phyloP scores from a whole-genome alignment of 1,139 yeast species.

The Zygosaccharomyces pseudobailii region DNA sequence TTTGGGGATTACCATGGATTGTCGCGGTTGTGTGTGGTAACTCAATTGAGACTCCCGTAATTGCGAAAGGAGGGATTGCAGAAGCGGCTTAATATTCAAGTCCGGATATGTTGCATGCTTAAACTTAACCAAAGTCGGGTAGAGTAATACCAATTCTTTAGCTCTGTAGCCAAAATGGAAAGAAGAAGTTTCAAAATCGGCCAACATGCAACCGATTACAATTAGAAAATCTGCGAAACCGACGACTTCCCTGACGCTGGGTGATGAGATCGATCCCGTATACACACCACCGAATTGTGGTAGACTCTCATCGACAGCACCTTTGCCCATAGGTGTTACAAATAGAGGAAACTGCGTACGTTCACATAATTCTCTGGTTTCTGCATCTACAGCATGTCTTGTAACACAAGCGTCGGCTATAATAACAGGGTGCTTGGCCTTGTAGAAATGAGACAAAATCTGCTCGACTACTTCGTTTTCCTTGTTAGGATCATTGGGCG shows the following conservation, averaged over 20 bases:
- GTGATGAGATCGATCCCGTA: constrained; percentile 72
- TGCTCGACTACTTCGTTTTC: constrained; percentile 65
- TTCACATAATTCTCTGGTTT: constrained; percentile 55
- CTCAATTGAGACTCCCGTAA: constrained; percentile 36
- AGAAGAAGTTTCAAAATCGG: constrained; percentile 85
- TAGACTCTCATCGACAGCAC: constrained; percentile 64
- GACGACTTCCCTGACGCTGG: constrained; percentile 70
- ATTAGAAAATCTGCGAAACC: constrained; percentile 71
- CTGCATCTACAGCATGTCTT: constrained; percentile 59
- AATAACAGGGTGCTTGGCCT: constrained; percentile 61
- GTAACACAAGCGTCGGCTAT: constrained; percentile 83
- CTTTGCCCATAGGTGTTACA: constrained; percentile 90
- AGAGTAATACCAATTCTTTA: constrained; percentile 72
- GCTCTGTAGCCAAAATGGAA: constrained; percentile 75
- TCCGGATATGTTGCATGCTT: constrained; percentile 69
- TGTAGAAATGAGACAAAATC: constrained; percentile 46
- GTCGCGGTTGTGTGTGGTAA: constrained; percentile 28
- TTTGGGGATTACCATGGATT: constrained; percentile 31
- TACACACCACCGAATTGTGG: constrained; percentile 79
- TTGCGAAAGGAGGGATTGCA: constrained; percentile 42
- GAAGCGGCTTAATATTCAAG: constrained; percentile 62
- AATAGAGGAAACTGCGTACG: constrained; percentile 76
- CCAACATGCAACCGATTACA: constrained; percentile 71
- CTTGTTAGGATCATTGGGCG: constrained; percentile 56
- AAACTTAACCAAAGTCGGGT: constrained; percentile 71